Percentiles rank a stretch among this genome's conserved stretches.
phyloP scores from a whole-genome alignment of 2,329 filamentous ascomycete genomes.

The Pseudocercospora fuligena region DNA sequence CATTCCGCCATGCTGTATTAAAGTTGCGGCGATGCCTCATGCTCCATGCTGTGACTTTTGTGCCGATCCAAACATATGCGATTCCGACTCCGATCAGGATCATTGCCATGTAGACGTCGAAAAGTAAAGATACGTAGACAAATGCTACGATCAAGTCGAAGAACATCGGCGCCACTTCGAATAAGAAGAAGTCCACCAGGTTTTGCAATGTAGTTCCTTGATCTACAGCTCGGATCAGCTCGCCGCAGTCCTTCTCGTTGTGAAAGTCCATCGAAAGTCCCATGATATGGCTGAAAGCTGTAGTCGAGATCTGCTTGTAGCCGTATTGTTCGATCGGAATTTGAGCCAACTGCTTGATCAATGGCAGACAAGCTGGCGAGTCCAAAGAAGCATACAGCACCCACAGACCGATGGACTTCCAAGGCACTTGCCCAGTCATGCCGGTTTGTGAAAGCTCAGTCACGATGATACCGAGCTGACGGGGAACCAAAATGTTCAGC shows the following conservation, averaged over 20 bases:
- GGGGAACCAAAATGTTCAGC: slow-evolving; percentile 77
- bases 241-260: slow-evolving; percentile 66
- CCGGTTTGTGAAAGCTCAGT: slow-evolving; percentile 65
- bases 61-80: slow-evolving; percentile 58
- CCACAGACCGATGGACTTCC: slow-evolving; percentile 59
- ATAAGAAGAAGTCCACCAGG: slow-evolving; percentile 63
- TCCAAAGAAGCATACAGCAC: slow-evolving; percentile 55
- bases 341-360: slow-evolving; percentile 58
- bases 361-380: slow-evolving; percentile 57
- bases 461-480: slow-evolving; percentile 79
- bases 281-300: slow-evolving; percentile 71
- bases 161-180: slow-evolving; percentile 65
- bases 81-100: slow-evolving; percentile 53
- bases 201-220: slow-evolving; percentile 65
- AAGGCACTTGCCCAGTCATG: slow-evolving; percentile 54
- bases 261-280: slow-evolving; percentile 73
- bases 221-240: slow-evolving; percentile 67
- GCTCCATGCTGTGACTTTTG: slow-evolving; percentile 50
- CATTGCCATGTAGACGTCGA: slow-evolving; percentile 65
- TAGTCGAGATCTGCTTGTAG: slow-evolving; percentile 62
- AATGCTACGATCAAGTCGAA: slow-evolving; percentile 67
- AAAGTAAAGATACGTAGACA: slow-evolving; percentile 64
- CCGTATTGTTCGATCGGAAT: slow-evolving; percentile 62
- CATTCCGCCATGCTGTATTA: slow-evolving; percentile 48
- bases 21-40: slow-evolving; percentile 36